Conservation (phyloP, 2,329 filamentous ascomycete genomes). For the Aureobasidium vineae region DNA sequence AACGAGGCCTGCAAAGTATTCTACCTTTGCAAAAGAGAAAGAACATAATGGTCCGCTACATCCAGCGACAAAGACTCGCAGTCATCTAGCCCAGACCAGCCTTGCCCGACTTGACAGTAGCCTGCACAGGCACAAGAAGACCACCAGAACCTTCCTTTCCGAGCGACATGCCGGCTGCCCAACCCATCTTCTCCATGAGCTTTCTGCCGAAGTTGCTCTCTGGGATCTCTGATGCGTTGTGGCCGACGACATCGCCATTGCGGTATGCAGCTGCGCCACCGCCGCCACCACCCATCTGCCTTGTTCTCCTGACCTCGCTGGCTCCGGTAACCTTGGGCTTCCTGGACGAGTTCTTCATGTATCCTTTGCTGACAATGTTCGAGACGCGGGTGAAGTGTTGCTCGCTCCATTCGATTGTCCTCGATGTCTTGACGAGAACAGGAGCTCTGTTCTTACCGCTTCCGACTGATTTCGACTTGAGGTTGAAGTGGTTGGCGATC, state of each 20-base stretch:
- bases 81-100: constrained; percentile 66
- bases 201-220: constrained; percentile 77
- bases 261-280: constrained; percentile 57
- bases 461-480: constrained; percentile 83
- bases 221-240: constrained; percentile 77
- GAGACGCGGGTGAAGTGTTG: constrained; percentile 50
- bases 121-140: constrained; percentile 78
- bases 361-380: constrained; percentile 51
- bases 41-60: too few species aligned
- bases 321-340: constrained; percentile 29
- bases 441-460: constrained; percentile 71
- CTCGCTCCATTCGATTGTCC: constrained; percentile 61
- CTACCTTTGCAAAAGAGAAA: too few species aligned
- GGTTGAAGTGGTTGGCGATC: constrained; percentile 68
- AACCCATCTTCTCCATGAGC: constrained; percentile 97
- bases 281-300: constrained; percentile 39
- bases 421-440: constrained; percentile 69
- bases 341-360: constrained; percentile 52
- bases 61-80: background rate
- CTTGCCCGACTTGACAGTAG: constrained; percentile 82
- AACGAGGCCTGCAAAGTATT: background rate
- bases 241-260: constrained; percentile 87
- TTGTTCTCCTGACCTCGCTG: constrained; percentile 25
- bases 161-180: constrained; percentile 80
- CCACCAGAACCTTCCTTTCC: constrained; percentile 82